Conservation (phyloP, 2,329 filamentous ascomycete species). For the Myriosclerotinia scirpicola region DNA sequence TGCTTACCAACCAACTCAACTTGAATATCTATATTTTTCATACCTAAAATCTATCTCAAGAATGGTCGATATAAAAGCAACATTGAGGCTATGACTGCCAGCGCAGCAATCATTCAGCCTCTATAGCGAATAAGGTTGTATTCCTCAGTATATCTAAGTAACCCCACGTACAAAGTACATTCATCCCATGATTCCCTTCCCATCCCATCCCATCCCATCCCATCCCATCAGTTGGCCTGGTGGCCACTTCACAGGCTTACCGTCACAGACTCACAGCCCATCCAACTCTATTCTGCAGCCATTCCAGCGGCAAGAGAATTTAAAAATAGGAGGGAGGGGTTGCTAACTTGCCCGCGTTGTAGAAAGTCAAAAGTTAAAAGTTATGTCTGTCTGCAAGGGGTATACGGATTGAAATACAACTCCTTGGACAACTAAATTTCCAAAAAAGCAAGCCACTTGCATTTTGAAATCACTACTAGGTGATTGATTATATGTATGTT, state of each 20-base stretch:
- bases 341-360: not conserved
- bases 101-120: conserved; percentile 6
- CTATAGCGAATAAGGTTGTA: not conserved
- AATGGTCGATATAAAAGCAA: not conserved
- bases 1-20: not conserved
- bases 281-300: not conserved
- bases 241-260: too few relatives aligned
- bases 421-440: not conserved
- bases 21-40: not conserved
- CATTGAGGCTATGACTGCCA: conserved; percentile 9
- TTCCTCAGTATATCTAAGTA: not conserved
- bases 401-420: not conserved
- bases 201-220: too few relatives aligned
- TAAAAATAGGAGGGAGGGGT: not conserved
- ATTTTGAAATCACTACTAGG: not conserved
- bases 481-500: not conserved
- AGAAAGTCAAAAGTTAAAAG: too few relatives aligned
- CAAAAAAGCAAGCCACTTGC: not conserved
- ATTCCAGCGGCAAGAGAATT: not conserved
- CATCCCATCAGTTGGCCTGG: too few relatives aligned
- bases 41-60: not conserved
- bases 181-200: too few relatives aligned
- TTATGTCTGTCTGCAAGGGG: not conserved
- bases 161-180: too few relatives aligned
- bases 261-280: too few relatives aligned